Percentiles rank a stretch among this genome's conserved stretches.
These are phyloP conservation scores for Colletotrichum sp. DNA, from an alignment of 2,329 filamentous ascomycete genomes.

Conservation along the genomic window DNA sequence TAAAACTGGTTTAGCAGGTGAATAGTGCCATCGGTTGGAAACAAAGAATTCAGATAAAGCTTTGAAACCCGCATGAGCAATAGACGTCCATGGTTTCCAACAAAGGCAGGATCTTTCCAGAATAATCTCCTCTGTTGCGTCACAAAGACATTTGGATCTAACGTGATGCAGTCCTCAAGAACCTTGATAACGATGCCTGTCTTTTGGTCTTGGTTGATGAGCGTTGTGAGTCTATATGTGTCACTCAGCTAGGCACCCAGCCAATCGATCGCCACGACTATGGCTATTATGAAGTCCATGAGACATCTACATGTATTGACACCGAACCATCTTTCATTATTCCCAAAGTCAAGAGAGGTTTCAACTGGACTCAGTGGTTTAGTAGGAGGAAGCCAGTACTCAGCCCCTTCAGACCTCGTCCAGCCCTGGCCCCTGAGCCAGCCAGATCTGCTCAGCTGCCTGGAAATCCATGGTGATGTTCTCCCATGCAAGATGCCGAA, in stretches of 20 bases:
- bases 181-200: neutral
- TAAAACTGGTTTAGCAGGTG: accelerated
- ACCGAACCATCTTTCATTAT: neutral
- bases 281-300: neutral
- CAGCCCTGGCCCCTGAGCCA: neutral
- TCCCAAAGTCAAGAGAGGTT: neutral
- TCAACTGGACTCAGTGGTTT: neutral
- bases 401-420: neutral
- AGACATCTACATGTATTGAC: neutral
- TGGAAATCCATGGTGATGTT: neutral
- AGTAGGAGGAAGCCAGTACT: neutral
- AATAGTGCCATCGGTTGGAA: neutral
- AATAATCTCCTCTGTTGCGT: neutral
- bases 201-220: neutral
- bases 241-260: neutral
- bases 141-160: neutral
- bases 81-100: neutral
- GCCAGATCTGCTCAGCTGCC: neutral
- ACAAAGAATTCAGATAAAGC: neutral
- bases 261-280: neutral
- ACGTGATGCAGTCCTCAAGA: neutral
- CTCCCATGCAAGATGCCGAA: neutral
- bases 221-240: accelerated
- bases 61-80: neutral
- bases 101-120: neutral